These are phyloP conservation scores for Hortiboletus rubellus DNA, from an alignment of 1,284 basidiomycete genomes.

Conservation along the genomic window DNA sequence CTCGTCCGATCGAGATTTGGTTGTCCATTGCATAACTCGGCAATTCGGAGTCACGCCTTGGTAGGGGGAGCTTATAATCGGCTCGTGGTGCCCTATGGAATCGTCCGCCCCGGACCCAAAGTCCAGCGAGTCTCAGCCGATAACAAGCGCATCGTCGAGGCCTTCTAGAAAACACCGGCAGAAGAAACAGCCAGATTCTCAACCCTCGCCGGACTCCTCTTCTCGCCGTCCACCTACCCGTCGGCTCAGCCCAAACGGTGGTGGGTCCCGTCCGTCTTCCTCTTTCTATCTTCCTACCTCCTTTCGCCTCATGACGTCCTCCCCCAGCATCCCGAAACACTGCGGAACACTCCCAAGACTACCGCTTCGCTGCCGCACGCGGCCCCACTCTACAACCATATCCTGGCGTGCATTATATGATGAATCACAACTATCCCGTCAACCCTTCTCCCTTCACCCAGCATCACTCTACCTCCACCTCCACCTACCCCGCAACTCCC, in stretches of 20 bases:
- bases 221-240: constrained; percentile 27
- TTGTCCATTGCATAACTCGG: constrained; percentile 30
- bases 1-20: constrained; percentile 13
- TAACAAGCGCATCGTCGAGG: constrained; percentile 34
- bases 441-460: constrained; percentile 60
- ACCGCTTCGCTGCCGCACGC: constrained; percentile 38
- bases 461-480: constrained; percentile 41
- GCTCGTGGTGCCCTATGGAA: constrained; percentile 32
- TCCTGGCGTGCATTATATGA: constrained; percentile 50
- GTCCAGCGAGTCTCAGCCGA: constrained; percentile 45
- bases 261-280: constrained; percentile 19
- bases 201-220: constrained; percentile 23
- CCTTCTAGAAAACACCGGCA: constrained; percentile 49
- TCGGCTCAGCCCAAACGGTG: constrained; percentile 29
- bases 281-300: background rate
- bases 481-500: constrained; percentile 38
- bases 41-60: constrained; percentile 36
- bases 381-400: constrained; percentile 53
- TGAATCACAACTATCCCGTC: constrained; percentile 62
- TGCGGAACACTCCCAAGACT: constrained; percentile 39
- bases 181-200: constrained; percentile 42
- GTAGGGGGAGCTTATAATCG: constrained; percentile 23
- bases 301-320: constrained; percentile 19
- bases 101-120: constrained; percentile 36
- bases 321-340: constrained; percentile 39